These are phyloP conservation scores for Metschnikowia vanudenii DNA, from an alignment of 805 yeast species.

Conservation along the genomic window DNA sequence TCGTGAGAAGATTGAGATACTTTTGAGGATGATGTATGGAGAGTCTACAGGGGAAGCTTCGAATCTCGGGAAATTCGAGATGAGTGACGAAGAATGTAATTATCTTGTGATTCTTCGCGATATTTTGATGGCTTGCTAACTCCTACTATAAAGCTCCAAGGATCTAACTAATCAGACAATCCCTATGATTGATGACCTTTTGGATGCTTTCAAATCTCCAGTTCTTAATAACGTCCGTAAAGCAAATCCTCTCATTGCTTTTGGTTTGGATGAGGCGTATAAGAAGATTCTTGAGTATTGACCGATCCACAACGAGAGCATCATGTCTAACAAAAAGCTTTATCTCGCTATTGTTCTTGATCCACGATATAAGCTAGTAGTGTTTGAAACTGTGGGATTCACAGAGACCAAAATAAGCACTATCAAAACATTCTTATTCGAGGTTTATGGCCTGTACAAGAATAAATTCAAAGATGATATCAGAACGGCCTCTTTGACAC, in stretches of 20 bases:
- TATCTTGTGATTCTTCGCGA: not conserved
- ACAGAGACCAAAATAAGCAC: not conserved
- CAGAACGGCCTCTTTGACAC: not conserved
- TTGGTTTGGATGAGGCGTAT: not conserved
- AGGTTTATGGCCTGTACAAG: not conserved
- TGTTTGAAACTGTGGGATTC: not conserved
- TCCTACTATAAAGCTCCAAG: constrained; percentile 1
- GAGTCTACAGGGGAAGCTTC: not conserved
- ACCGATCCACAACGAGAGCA: not conserved
- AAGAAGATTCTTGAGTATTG: constrained; percentile 1
- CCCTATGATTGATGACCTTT: not conserved
- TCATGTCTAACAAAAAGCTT: not conserved
- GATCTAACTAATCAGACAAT: constrained; percentile 1
- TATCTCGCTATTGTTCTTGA: constrained; percentile 7
- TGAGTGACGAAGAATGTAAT: constrained; percentile 5
- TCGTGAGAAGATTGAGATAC: not conserved
- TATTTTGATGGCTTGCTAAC: not conserved
- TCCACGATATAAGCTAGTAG: constrained; percentile 3
- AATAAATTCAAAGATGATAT: not conserved
- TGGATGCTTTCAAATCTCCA: not conserved
- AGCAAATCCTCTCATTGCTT: too few relatives aligned
- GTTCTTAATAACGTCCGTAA: not conserved
- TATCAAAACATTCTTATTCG: not conserved
- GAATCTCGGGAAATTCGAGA: not conserved
- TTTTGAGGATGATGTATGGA: not conserved